Percentiles rank a stretch among this genome's conserved stretches.
These are phyloP conservation scores for Sordariomycetes sp. DNA, from an alignment of 2,329 filamentous ascomycete genomes.

Conservation along the genomic window DNA sequence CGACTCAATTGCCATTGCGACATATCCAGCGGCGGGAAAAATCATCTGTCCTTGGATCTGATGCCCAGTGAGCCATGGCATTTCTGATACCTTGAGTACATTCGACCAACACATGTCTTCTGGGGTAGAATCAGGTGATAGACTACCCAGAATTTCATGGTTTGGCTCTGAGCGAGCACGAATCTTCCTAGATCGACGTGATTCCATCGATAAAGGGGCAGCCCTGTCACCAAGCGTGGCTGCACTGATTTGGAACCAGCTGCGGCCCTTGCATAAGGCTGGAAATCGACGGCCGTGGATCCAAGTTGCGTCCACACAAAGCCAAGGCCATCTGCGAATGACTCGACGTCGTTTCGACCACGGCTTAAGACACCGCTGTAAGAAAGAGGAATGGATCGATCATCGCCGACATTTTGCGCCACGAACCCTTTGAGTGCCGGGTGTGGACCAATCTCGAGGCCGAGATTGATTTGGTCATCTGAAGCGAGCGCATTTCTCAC, in stretches of 20 bases:
- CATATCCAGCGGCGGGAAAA: conserved; percentile 34
- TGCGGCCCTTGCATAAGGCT: background rate
- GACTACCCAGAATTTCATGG: conserved; percentile 31
- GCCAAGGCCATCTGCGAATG: conserved; percentile 8
- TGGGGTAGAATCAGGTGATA: conserved; percentile 8
- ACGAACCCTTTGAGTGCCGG: conserved; percentile 30
- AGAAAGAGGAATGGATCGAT: background rate
- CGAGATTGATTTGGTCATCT: conserved; percentile 2
- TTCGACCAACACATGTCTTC: conserved; percentile 33
- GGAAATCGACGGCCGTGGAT: conserved; percentile 3
- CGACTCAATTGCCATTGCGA: conserved; percentile 34
- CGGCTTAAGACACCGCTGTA: conserved; percentile 10
- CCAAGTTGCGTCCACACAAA: conserved; percentile 8
- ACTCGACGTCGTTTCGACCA: conserved; percentile 8
- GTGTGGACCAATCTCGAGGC: conserved; percentile 35
- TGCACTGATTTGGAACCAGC: no score
- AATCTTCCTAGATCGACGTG: conserved; percentile 12
- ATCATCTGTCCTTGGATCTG: conserved; percentile 39
- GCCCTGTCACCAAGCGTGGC: conserved; percentile 11
- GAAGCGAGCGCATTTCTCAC: conserved; percentile 4
- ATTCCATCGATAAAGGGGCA: conserved; percentile 29
- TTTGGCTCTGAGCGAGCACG: conserved; percentile 11
- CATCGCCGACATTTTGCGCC: conserved; percentile 2
- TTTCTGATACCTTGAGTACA: conserved; percentile 33
- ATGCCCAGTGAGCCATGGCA: conserved; percentile 49